These are phyloP conservation scores for Fusarium sp. DNA, from an alignment of 2,329 filamentous ascomycete genomes.

Conservation along the genomic window DNA sequence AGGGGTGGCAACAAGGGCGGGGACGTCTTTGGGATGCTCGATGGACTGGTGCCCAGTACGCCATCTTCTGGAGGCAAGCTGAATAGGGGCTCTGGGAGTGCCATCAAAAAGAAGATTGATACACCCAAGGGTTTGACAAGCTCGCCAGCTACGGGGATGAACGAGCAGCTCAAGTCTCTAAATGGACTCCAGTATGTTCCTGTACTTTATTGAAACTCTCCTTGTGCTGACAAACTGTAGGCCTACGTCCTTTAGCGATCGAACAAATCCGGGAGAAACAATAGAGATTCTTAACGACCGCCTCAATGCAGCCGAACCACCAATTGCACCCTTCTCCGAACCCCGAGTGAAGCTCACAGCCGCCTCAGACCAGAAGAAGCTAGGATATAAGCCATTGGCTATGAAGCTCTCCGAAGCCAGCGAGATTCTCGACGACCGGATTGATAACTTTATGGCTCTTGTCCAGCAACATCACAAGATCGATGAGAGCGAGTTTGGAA, in stretches of 20 bases:
- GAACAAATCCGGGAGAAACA: conserved; percentile 82
- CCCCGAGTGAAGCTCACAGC: conserved; percentile 86
- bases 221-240: conserved; percentile 33
- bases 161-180: conserved; percentile 50
- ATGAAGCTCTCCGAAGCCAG: conserved; percentile 96
- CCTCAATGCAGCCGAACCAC: conserved; percentile 73
- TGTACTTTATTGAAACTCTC: no score
- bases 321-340: conserved; percentile 77
- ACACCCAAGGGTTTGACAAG: conserved; percentile 47
- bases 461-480: conserved; percentile 80
- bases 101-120: conserved; percentile 50
- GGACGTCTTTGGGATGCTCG: conserved; percentile 88
- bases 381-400: conserved; percentile 89
- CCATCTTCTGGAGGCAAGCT: conserved; percentile 60
- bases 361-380: conserved; percentile 89
- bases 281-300: conserved; percentile 86
- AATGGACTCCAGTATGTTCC: conserved; percentile 46
- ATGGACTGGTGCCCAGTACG: conserved; percentile 75
- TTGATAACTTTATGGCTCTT: conserved; percentile 85
- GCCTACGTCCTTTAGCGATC: conserved; percentile 71
- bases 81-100: conserved; percentile 51
- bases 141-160: conserved; percentile 51
- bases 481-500: conserved; percentile 86
- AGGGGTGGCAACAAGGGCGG: conserved; percentile 65
- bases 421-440: conserved; percentile 92